Evolutionary conservation across 331 rosid genomes (phyloP).

Genomic region (Telfairia occidentalis): DNA sequence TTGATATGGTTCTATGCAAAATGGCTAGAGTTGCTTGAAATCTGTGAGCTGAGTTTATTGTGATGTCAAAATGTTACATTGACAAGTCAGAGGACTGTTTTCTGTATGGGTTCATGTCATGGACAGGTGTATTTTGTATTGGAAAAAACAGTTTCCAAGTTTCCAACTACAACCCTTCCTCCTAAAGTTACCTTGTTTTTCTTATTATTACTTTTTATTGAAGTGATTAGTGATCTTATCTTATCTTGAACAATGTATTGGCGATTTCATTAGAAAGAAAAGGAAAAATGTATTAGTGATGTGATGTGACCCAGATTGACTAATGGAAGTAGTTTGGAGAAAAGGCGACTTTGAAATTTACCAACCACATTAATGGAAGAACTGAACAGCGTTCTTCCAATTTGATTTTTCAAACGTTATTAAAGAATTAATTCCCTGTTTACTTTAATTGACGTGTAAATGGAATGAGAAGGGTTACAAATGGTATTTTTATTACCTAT

Average conservation of each 20-base stretch:
- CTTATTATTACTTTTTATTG: not conserved
- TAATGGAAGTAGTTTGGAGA: not conserved
- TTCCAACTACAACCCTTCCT: not conserved
- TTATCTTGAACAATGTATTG: not conserved
- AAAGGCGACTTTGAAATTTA: not conserved
- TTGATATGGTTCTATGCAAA: not conserved
- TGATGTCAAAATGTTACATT: not conserved
- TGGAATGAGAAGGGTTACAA: not conserved
- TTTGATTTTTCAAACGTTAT: not conserved
- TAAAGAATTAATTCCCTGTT: not conserved
- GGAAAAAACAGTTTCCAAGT: not conserved
- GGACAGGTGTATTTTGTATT: not conserved
- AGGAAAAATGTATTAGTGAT: not conserved
- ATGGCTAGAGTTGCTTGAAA: not conserved
- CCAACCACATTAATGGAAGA: not conserved
- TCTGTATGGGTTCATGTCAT: not conserved
- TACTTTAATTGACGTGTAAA: not conserved
- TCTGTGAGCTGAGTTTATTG: not conserved
- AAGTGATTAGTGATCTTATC: not conserved
- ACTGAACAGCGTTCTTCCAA: not conserved
- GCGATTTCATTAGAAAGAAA: not conserved
- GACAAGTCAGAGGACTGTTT: not conserved
- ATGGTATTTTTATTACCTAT: too few species aligned
- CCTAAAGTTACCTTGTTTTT: not conserved
- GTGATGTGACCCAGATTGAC: conserved; percentile 8